Conservation (phyloP, 2,329 filamentous ascomycete species). For the Delphinella strobiligena region DNA sequence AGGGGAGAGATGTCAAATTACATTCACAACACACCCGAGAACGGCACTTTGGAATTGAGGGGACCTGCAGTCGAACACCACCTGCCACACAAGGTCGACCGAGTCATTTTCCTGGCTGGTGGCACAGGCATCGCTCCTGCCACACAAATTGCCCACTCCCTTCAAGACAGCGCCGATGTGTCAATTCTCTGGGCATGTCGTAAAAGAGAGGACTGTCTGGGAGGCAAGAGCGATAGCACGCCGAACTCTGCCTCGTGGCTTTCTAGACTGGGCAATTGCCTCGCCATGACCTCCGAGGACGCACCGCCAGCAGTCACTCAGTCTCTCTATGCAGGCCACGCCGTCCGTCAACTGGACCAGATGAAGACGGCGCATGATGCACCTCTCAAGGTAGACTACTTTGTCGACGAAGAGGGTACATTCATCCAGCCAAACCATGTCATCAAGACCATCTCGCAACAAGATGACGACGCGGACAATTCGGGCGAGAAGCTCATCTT, state of each 20-base stretch:
- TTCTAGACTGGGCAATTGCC: conserved; percentile 1
- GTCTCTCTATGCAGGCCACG: conserved; percentile 31
- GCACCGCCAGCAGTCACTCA: conserved; percentile 5
- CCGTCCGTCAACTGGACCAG: conserved; percentile 54
- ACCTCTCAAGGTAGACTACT: conserved; percentile 49
- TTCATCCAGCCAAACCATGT: conserved; percentile 40
- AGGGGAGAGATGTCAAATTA: conserved; percentile 81
- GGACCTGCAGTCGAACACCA: conserved; percentile 62
- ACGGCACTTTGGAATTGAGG: conserved; percentile 53
- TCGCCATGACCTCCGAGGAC: conserved; percentile 1
- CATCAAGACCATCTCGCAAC: conserved; percentile 7
- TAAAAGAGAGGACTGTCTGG: conserved; percentile 51
- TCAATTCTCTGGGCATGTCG: conserved; percentile 77
- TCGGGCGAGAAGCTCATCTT: conserved; percentile 53
- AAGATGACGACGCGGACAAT: conserved; percentile 11
- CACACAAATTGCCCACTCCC: conserved; percentile 59
- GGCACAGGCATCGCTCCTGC: conserved; percentile 89
- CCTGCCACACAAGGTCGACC: conserved; percentile 39
- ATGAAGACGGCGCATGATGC: conserved; percentile 51
- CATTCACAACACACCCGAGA: conserved; percentile 39
- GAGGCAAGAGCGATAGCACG: conserved; percentile 41
- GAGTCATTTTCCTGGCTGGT: conserved; percentile 75
- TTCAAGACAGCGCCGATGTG: conserved; percentile 33
- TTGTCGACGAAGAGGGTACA: conserved; percentile 67
- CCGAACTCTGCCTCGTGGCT: neutral